Conservation (phyloP, 306 rosid genomes). For the Leucaena leucocephala region DNA sequence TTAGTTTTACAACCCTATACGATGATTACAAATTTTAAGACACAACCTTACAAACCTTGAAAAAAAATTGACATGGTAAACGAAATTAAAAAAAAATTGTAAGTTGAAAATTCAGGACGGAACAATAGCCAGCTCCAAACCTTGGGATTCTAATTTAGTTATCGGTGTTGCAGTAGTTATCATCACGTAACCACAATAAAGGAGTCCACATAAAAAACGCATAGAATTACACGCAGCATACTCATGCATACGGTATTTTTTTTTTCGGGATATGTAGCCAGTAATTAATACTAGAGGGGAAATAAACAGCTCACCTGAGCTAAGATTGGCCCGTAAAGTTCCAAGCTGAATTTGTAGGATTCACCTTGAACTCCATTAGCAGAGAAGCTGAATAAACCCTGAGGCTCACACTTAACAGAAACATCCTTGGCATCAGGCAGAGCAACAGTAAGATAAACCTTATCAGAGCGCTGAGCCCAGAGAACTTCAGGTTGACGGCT, state of each 20-base stretch:
- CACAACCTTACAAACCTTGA: conserved; percentile 22
- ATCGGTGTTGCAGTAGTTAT: background rate
- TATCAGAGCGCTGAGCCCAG: conserved; percentile 94
- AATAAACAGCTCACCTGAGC: conserved; percentile 59
- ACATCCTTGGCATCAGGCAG: conserved; percentile 87
- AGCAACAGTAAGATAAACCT: conserved; percentile 78
- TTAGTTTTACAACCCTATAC: conserved; percentile 70
- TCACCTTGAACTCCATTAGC: conserved; percentile 68
- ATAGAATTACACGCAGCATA: background rate
- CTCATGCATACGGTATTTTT: background rate
- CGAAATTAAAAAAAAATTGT: conserved; percentile 3
- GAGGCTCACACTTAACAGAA: conserved; percentile 74
- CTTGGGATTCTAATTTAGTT: background rate
- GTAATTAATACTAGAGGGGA: background rate
- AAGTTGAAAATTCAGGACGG: background rate
- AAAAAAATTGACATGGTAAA: conserved; percentile 6
- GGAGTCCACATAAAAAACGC: background rate
- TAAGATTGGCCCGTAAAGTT: conserved; percentile 63
- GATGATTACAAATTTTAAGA: conserved; percentile 25
- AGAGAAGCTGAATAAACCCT: conserved; percentile 75
- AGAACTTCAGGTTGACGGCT: conserved; percentile 93
- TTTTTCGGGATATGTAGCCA: background rate
- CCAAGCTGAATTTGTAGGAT: conserved; percentile 65
- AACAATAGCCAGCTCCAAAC: conserved; percentile 4
- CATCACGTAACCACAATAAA: conserved; percentile 13